These are phyloP conservation scores for Tripterygium wilfordii DNA, from an alignment of 177 flowering plant genomes.

Conservation along the genomic window DNA sequence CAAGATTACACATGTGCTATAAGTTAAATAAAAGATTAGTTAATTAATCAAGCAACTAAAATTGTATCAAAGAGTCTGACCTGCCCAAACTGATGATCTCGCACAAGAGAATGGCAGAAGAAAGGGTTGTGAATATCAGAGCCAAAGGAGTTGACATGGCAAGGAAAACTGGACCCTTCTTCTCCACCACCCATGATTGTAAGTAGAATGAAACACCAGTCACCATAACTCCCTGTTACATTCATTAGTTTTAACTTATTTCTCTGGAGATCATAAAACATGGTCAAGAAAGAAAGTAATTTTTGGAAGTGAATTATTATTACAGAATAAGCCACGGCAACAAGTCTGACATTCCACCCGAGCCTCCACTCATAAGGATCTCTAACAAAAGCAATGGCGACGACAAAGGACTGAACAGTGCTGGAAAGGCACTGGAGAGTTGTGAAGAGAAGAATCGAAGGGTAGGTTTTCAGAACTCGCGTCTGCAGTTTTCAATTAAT, in stretches of 20 bases:
- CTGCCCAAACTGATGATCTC: slow-evolving; percentile 45
- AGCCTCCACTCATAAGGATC: slow-evolving; percentile 46
- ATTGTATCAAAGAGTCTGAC: slow-evolving; percentile 15
- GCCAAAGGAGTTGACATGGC: slow-evolving; percentile 46
- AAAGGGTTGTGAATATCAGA: slow-evolving; percentile 35
- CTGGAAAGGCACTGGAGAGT: slow-evolving; percentile 47
- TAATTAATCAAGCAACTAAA: too few relatives aligned
- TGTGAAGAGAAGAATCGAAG: slow-evolving; percentile 53
- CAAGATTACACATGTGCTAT: neutral
- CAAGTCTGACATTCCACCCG: slow-evolving; percentile 46
- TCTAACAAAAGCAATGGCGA: slow-evolving; percentile 53
- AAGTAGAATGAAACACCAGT: slow-evolving; percentile 48
- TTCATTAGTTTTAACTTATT: too few relatives aligned
- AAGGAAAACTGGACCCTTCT: slow-evolving; percentile 62
- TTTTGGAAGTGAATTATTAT: too few relatives aligned
- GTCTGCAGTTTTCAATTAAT: too few relatives aligned
- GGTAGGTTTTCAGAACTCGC: slow-evolving; percentile 38
- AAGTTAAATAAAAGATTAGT: neutral
- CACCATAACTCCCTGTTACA: slow-evolving; percentile 47
- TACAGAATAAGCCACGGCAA: slow-evolving; percentile 51
- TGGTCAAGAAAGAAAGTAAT: too few relatives aligned
- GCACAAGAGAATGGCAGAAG: slow-evolving; percentile 41
- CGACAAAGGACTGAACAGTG: slow-evolving; percentile 42
- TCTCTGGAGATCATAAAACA: too few relatives aligned
- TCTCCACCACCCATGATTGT: slow-evolving; percentile 64